Percentiles rank a stretch among this genome's conserved stretches.
Evolutionary conservation across 2,329 filamentous ascomycete species (phyloP).

Genomic region (Pyricularia grisea): DNA sequence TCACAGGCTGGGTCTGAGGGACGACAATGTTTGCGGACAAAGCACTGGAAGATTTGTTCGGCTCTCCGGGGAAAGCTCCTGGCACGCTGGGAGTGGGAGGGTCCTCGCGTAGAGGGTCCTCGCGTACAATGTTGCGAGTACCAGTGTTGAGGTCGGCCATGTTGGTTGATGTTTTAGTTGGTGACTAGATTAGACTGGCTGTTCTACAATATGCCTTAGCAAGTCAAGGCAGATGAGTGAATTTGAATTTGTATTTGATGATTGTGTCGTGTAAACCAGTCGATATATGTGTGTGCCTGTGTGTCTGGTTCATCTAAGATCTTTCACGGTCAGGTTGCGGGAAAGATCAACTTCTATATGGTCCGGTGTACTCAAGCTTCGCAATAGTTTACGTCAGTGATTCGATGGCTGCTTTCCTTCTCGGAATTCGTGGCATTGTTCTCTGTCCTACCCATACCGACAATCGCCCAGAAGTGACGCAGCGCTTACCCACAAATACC

Average conservation of each 20-base stretch:
- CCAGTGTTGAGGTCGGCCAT: conserved; percentile 4
- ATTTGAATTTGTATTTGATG: background rate
- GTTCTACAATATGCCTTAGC: background rate
- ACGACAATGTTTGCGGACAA: background rate
- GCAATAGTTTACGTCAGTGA: background rate
- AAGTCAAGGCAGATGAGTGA: background rate
- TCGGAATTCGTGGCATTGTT: background rate
- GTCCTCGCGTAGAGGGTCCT: background rate
- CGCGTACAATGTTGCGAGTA: background rate
- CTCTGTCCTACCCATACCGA: background rate
- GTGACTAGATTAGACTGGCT: background rate
- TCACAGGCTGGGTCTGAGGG: background rate
- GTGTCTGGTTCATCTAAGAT: background rate
- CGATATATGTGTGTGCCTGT: too few species aligned
- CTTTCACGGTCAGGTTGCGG: background rate
- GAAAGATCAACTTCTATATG: background rate
- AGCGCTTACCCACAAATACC: background rate
- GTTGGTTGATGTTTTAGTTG: background rate
- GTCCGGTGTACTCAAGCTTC: background rate
- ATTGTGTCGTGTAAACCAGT: background rate
- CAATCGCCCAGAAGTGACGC: background rate
- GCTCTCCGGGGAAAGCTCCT: background rate
- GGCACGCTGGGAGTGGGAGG: background rate
- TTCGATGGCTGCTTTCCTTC: background rate
- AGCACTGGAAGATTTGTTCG: background rate